Base-by-base conservation (phyloP, 345 rosid genomes). In the Passiflora organensis region DNA sequence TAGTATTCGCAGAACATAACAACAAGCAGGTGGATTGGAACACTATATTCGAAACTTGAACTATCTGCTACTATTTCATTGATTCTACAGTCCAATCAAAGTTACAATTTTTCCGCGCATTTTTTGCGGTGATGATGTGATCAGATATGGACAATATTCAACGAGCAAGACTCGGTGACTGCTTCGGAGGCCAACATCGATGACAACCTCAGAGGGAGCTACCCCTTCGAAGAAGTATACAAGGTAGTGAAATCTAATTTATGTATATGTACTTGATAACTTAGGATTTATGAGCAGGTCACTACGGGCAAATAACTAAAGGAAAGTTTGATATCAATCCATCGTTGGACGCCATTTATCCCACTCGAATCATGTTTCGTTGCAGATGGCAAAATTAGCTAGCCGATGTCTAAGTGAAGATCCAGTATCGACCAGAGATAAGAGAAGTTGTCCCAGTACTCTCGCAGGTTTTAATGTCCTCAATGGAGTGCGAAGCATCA, bases 381-480 rank as follows among this genome's bases (percentile, higher is more conserved):
- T 53, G 60, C 52, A 72, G 77, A 65, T 72, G 75, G 70, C 72
- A 54, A 69, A 76, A 47, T 17, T 69, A 45, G 62, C 75, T 13
- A 25, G 52, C 18, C 15, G 39, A 24, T 72, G 75, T 48, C 45
- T 65, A 60, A 54, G 54, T 6, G 72, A 68, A 34, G 72, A 72
- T 11, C 62, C 64, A 10, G 25, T 22, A 34, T 12, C 51, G 80
- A 23, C 77, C 75, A 47, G 72, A 68, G 55, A 76, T 69, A 70
- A 18, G 53, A 65, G 77, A 69, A 41, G 56, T 69, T 24, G 72
- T 76, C 5, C 71, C 56, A 18, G 50, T n/a, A 43, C 70, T 72
- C 36, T 38, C 65, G 32, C 48, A 72, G 15, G 55, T 72, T 15
- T n/a, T 49, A 56, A 66, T 43, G 25, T 46, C 68, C 57, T 58